Evolutionary conservation across 108 stramenopile genomes (phyloP).

Genomic region (Skeletonema costatum): DNA sequence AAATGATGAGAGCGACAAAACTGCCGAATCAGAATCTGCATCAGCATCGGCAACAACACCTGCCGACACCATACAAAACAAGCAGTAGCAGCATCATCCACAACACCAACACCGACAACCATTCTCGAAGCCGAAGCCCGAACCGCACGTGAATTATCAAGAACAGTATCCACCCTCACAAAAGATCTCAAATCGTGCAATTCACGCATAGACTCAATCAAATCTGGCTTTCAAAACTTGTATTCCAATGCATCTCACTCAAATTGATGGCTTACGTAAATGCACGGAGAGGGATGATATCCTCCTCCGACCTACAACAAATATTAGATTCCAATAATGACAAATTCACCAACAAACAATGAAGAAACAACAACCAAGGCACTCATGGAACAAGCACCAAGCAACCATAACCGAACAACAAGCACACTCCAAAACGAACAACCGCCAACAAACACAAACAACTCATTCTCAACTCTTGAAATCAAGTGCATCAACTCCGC

Average conservation of each 20-base stretch:
- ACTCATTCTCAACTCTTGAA: constrained; percentile 24
- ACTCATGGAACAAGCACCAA: constrained; percentile 15
- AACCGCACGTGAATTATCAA: constrained; percentile 31
- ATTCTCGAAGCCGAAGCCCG: constrained; percentile 46
- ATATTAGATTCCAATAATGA: not conserved
- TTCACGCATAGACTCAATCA: constrained; percentile 14
- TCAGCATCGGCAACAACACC: too few relatives aligned
- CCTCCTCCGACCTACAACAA: constrained; percentile 1
- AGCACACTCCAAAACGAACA: constrained; percentile 4
- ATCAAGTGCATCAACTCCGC: constrained; percentile 23
- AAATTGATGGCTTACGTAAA: constrained; percentile 31
- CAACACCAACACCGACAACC: constrained; percentile 13
- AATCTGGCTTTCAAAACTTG: constrained; percentile 27
- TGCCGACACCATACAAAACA: not conserved
- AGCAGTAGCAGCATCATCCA: not conserved
- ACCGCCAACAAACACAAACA: constrained; percentile 8
- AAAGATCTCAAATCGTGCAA: constrained; percentile 25
- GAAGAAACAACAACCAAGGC: not conserved
- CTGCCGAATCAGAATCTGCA: not conserved
- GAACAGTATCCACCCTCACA: constrained; percentile 6
- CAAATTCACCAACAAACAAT: not conserved
- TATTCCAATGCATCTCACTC: constrained; percentile 20
- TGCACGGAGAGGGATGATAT: constrained; percentile 29
- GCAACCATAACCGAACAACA: not conserved
- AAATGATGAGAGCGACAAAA: not conserved